Evolutionary conservation across 2,329 filamentous ascomycete species (phyloP).

Genomic region (Colletotrichum sansevieriae): DNA sequence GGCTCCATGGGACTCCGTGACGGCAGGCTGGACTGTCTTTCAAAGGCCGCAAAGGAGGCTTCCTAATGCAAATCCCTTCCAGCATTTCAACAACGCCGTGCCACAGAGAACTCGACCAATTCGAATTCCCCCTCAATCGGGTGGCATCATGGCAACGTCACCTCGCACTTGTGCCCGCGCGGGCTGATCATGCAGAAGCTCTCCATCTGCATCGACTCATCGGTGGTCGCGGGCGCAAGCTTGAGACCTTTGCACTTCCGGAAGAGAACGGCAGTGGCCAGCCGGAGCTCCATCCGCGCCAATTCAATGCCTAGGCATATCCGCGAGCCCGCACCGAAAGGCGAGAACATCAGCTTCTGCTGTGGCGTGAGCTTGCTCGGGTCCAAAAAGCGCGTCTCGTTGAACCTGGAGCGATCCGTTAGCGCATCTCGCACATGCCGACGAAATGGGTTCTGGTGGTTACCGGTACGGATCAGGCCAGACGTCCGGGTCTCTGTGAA

Average conservation of each 20-base stretch:
- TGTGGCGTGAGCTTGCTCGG: slow-evolving; percentile 40
- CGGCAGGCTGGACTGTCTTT: not conserved
- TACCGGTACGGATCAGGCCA: slow-evolving; percentile 56
- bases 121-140: not conserved
- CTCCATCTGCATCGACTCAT: slow-evolving; percentile 52
- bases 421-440: not conserved
- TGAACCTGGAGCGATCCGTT: slow-evolving; percentile 3
- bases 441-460: not conserved
- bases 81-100: not conserved
- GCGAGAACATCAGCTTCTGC: slow-evolving; percentile 63
- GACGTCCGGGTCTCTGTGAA: slow-evolving; percentile 58
- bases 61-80: not conserved
- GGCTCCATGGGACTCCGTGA: not conserved
- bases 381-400: slow-evolving; percentile 32
- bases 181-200: slow-evolving; percentile 52
- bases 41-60: not conserved
- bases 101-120: not conserved
- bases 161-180: slow-evolving; percentile 50
- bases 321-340: slow-evolving; percentile 64
- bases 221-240: slow-evolving; percentile 51
- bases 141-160: slow-evolving; percentile 1
- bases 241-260: slow-evolving; percentile 56
- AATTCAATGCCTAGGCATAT: slow-evolving; percentile 70
- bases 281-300: slow-evolving; percentile 67
- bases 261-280: slow-evolving; percentile 66